phyloP scores from a whole-genome alignment of 495 filamentous ascomycete genomes.

The Hypoxylon rickii region DNA sequence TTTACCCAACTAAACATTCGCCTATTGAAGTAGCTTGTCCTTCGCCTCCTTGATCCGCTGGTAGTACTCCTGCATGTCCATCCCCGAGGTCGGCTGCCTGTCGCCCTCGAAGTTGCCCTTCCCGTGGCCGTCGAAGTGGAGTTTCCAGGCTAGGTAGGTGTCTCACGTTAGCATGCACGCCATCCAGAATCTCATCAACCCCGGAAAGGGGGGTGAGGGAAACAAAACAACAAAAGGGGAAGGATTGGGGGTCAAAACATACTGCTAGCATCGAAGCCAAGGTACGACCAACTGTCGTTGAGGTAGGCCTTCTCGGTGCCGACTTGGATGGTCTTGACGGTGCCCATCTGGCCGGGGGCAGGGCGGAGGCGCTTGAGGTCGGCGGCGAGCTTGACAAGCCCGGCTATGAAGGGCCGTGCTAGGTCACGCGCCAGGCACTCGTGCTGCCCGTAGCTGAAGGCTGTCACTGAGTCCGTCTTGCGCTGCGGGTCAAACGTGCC shows the following conservation, averaged over 20 bases:
- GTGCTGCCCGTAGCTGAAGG: slow-evolving; percentile 42
- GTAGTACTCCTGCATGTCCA: slow-evolving; percentile 35
- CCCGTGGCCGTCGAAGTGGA: slow-evolving; percentile 30
- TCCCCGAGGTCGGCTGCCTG: slow-evolving; percentile 14
- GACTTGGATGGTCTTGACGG: slow-evolving; percentile 41
- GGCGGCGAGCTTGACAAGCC: slow-evolving; percentile 40
- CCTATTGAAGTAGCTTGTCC: slow-evolving; percentile 7
- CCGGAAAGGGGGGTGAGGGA: not conserved
- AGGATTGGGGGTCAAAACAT: slow-evolving; percentile 19
- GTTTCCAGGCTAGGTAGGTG: slow-evolving; percentile 28
- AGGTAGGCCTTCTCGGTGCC: slow-evolving; percentile 41
- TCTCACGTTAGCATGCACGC: no score
- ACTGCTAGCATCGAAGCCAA: slow-evolving; percentile 43
- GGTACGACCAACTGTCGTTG: slow-evolving; percentile 47
- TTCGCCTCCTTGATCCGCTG: slow-evolving; percentile 23
- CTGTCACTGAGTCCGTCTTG: slow-evolving; percentile 12
- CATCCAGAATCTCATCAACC: no score
- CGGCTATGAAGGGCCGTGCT: slow-evolving; percentile 31
- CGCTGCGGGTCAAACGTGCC: slow-evolving; percentile 32
- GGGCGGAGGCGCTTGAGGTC: slow-evolving; percentile 43
- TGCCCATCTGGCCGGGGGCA: slow-evolving; percentile 45
- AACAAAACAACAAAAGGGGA: not conserved
- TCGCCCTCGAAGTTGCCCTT: slow-evolving; percentile 17
- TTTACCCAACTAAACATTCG: no score
- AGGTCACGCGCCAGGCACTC: slow-evolving; percentile 38